A percentile compares a stretch with the other conserved stretches of the same genome.
phyloP scores from a whole-genome alignment of 352 stramenopile genomes.

The Phytophthora citricola region DNA sequence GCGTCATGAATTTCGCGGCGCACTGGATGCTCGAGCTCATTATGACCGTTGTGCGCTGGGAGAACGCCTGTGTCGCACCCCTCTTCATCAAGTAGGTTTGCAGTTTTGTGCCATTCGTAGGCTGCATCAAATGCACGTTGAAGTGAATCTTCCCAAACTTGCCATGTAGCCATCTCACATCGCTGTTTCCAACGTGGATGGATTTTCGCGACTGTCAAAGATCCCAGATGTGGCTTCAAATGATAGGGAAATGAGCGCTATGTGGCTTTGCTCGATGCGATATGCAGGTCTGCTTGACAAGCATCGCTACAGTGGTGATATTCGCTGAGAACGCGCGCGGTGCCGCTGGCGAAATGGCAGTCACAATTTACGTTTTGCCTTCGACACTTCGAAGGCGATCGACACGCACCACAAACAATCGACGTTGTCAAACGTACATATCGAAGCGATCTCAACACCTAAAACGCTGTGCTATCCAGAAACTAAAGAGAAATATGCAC shows the following conservation, averaged over 20 bases:
- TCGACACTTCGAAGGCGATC: slow-evolving; percentile 1
- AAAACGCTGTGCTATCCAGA: neutral
- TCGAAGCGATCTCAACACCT: neutral
- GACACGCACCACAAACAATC: slow-evolving; percentile 1
- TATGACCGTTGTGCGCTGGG: slow-evolving; percentile 75
- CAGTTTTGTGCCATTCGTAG: neutral
- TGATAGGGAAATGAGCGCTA: neutral
- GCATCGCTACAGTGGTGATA: slow-evolving; percentile 2
- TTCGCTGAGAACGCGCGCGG: slow-evolving; percentile 2
- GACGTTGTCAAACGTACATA: slow-evolving; percentile 1
- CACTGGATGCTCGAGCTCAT: slow-evolving; percentile 86
- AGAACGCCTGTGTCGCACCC: slow-evolving; percentile 62
- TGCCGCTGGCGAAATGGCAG: slow-evolving; percentile 18
- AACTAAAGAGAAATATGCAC: neutral
- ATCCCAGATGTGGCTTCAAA: slow-evolving; percentile 7
- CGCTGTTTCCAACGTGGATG: slow-evolving; percentile 2
- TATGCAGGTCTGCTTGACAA: slow-evolving; percentile 6
- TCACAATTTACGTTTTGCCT: slow-evolving; percentile 7
- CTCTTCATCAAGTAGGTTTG: slow-evolving; percentile 49
- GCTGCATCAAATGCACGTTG: slow-evolving; percentile 1
- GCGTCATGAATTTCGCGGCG: slow-evolving; percentile 64
- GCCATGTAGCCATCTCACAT: slow-evolving; percentile 24
- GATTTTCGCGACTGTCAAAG: slow-evolving; percentile 24
- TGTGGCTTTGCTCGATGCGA: slow-evolving; percentile 28
- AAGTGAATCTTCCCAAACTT: neutral